Evolutionary conservation across 352 stramenopile species (phyloP), one percentile per base, ranked within the genome.

Genomic region (Globisporangium recalcitrans): DNA sequence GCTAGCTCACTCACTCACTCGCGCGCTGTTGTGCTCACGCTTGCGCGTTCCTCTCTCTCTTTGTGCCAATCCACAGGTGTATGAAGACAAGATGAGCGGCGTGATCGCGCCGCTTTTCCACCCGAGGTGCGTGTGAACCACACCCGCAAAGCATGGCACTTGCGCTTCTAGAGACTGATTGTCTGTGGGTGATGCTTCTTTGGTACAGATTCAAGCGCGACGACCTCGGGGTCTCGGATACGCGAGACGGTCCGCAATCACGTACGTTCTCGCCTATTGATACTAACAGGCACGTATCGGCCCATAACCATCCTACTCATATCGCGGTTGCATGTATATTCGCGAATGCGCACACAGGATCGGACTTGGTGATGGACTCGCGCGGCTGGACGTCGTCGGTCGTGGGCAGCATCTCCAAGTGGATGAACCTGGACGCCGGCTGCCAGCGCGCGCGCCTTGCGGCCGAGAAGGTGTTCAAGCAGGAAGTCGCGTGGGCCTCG

Each of bases 401-500:
- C 11, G 83, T 93, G 5, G 88, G 88, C 21, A 73, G 79, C 42
- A 46, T 96, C 14, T 96, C 85, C 58, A 80, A 81, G 47, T 96
- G 85, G 84, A 85, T 97, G 49, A 68, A 86, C 47, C 58, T 90
- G 46, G 88, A 97, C 52, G 65, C 73, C 1, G 27, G 59, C 22
- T 84, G 74, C 40, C 52, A 67, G 24, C 57, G 63, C 24, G 60
- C 63, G 10, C 84, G 88, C 0, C 58, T 86, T 11, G 67, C 69
- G 14, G 81, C 79, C 11, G 87, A 95, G 61, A 89, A 84, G 62
- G 81, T 77, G 1, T 88, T 97, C 64, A 93, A 91, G 58, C 78
- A 97, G 62, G 96, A 99, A 69, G 73, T 99, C 31, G 90, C 93
- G 52, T 99, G 96, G 95, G 96, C 93, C 22, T 93, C 85, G 44